A percentile compares a stretch with the other conserved stretches of the same genome.
Conservation (phyloP, 176 grass and related monocot genomes). For the Areca catechu region DNA sequence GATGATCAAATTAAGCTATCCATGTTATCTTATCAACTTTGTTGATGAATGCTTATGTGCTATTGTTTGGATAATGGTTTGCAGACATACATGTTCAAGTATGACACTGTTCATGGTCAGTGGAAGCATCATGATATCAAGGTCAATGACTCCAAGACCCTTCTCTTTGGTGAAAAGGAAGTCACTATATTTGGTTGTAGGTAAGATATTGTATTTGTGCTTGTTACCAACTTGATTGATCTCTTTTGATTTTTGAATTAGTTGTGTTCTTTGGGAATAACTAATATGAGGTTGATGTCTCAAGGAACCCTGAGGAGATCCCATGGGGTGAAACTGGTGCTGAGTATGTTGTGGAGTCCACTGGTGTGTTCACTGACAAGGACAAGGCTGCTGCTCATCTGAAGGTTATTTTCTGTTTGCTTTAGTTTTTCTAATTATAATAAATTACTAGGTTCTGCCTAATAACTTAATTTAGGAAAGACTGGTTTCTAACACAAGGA, state of each 20-base stretch:
- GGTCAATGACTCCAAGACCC: conserved; percentile 57
- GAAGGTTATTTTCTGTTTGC: conserved; percentile 24
- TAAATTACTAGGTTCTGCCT: no score
- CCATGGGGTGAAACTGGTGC: conserved; percentile 57
- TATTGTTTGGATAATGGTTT: background rate
- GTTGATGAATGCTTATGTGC: no score
- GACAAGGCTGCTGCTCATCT: conserved; percentile 64
- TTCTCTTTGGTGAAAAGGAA: conserved; percentile 49
- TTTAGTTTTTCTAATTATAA: no score
- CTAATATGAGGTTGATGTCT: no score
- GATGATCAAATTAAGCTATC: no score
- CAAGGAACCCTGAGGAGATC: conserved; percentile 56
- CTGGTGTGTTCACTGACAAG: conserved; percentile 61
- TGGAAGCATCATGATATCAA: conserved; percentile 56
- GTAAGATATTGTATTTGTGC: conserved; percentile 4
- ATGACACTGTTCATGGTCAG: conserved; percentile 48
- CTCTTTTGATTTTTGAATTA: background rate
- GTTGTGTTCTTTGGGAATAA: background rate
- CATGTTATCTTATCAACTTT: no score
- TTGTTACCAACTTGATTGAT: background rate
- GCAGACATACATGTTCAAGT: conserved; percentile 73
- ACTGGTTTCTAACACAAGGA: no score
- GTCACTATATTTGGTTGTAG: conserved; percentile 43
- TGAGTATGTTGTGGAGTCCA: conserved; percentile 49
- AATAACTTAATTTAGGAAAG: no score